Base-by-base conservation (phyloP, 768 basidiomycete genomes). In the Paxillus involutus region DNA sequence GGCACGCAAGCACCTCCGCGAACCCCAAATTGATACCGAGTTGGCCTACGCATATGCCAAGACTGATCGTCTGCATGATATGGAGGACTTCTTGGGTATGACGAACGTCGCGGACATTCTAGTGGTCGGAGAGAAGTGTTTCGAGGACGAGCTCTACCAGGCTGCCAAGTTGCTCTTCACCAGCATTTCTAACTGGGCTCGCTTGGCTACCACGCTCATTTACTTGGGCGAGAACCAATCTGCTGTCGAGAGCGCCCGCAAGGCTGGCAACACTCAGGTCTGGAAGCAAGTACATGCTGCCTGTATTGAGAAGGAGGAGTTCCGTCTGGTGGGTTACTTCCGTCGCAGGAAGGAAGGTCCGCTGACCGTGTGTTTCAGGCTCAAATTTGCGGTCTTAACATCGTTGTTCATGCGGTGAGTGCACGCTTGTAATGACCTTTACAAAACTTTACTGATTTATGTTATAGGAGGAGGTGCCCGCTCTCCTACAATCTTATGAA, bases 211-310 rank as follows among this genome's bases (percentile, higher is more conserved):
- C 2, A 99, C 97, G 9, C 83, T 98, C 65, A 98, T 99, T 67
- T 99, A 99, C 74, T 82, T 99, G 41, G 92, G 93, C 39, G 96
- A 99, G 75, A 97, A 98, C 68, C 97, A 98, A 71, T 85, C 93
- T 47, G 97, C 97, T 19, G 97, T 99, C 11, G 97, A 99, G 73
- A 97, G 96, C 60, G 97, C 97, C n/a, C 81, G 97, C 51, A 99
- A 99, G 71, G 97, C 97, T 13, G 97, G 97, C 11, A 98, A 98
- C 66, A 99, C 97, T 6, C 96, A 98, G 75, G 97, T 98, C n/a
- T 99, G 97, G 97, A 98, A 98, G 73, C 97, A 98, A 70, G 97
- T 99, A 47, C 96, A 98, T 61, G 90, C 94, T 21, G 97, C 97
- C 39, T 99, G 97, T 74, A 88, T 99, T 53, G 96, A 97, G 77